These are phyloP conservation scores for Rosellinia necatrix DNA, from an alignment of 2,329 filamentous ascomycete genomes.

Conservation along the genomic window DNA sequence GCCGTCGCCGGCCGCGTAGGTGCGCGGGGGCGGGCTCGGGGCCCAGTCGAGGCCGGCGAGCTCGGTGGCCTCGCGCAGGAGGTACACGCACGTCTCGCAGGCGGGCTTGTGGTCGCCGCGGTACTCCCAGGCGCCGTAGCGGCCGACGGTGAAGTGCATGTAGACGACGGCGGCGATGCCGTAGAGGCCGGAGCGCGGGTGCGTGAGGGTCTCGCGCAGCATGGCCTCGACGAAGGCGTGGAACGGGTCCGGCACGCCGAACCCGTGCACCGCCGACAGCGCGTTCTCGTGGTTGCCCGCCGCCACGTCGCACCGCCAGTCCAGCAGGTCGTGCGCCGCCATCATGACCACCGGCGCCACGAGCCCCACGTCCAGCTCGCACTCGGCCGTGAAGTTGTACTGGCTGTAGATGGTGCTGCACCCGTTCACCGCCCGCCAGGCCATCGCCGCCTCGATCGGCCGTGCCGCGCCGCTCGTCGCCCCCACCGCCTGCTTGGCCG, in stretches of 20 bases:
- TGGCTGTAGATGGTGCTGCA: conserved; percentile 24
- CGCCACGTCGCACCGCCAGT: conserved; percentile 25
- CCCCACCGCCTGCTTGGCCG: conserved; percentile 20
- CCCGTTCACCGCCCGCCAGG: conserved; percentile 19
- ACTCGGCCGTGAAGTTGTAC: conserved; percentile 17
- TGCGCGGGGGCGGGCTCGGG: conserved; percentile 18
- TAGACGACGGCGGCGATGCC: conserved; percentile 13
- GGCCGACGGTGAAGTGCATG: conserved; percentile 19
- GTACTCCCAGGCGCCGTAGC: conserved; percentile 25
- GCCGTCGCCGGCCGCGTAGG: conserved; percentile 15
- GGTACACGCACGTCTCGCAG: conserved; percentile 13
- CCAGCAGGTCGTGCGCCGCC: conserved; percentile 19
- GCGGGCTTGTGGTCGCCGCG: conserved; percentile 13
- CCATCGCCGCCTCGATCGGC: conserved; percentile 21
- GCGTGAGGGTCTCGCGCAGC: conserved; percentile 10
- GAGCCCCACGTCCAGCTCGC: conserved; percentile 12
- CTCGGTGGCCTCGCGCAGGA: conserved; percentile 13
- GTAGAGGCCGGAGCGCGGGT: conserved; percentile 17
- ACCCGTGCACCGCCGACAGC: conserved; percentile 18
- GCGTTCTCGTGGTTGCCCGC: conserved; percentile 22
- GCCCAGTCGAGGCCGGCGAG: conserved; percentile 16
- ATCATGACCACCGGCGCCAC: conserved; percentile 23
- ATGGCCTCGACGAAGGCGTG: conserved; percentile 21
- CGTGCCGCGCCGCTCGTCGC: background rate
- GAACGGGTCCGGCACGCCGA: conserved; percentile 18